Evolutionary conservation across 495 filamentous ascomycete species (phyloP), one percentile per base, ranked within the genome.

Genomic region (Neurospora pannonica): DNA sequence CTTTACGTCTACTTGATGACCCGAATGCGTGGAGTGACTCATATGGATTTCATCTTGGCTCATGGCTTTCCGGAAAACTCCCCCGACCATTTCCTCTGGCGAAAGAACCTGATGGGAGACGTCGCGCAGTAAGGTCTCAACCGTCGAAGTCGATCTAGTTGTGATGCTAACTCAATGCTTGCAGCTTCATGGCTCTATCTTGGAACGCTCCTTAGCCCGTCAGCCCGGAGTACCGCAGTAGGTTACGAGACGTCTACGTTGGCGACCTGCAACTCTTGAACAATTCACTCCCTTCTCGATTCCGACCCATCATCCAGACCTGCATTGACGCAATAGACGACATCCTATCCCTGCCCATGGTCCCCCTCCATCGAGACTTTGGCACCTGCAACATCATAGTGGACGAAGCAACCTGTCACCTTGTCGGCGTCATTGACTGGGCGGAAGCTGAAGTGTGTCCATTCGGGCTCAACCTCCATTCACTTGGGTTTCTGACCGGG

Each of bases 291-390:
- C 83, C 83, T 4, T 28, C 36, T 21, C 83, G 84, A 15, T 85
- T 85, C 72, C 80, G 77, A 19, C 77, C 80, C 9, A 76, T 82
- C 10, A 82, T 84, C 42, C 77, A 77, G 17, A 75, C 74, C 11
- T 80, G 76, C 54, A 70, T 84, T 38, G 74, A 76, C 54, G 77
- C 79, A 10, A 72, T 84, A 39, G 74, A 78, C 10, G 71, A 71
- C 37, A 83, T 84, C 70, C 71, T 83, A 67, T 82, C 81, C 24
- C 78, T 85, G 4, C 83, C 83, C n/a, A 83, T 82, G 78, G 83
- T 83, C 8, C 78, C 85, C 19, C 78, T 85, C 8, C 82, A 84
- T 71, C 73, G 72, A 42, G 83, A 82, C 71, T 82, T 85, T 74
- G 80, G 81, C 36, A 54, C 73, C 34, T 81, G 74, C 75, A 85